Evolutionary conservation across 805 yeast species (phyloP).

Genomic region (Metschnikowia anglica): DNA sequence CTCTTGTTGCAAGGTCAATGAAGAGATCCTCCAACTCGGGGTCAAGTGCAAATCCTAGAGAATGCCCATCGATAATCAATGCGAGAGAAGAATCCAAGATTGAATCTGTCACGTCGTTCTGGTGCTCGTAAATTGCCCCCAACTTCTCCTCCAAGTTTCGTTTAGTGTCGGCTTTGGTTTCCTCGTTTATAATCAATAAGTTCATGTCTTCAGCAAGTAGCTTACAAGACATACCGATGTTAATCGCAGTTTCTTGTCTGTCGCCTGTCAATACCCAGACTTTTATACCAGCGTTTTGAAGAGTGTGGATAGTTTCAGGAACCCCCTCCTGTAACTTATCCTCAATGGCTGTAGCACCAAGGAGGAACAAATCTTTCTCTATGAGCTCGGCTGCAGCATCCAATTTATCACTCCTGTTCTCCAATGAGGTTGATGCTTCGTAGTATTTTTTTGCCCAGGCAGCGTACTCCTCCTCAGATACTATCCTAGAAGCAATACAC

Average conservation of each 20-base stretch:
- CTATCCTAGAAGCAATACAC: constrained; percentile 83
- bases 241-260: constrained; percentile 97
- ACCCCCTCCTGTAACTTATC: constrained; percentile 98
- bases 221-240: constrained; percentile 98
- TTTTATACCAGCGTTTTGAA: constrained; percentile 95
- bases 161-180: constrained; percentile 70
- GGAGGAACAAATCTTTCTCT: constrained; percentile 71
- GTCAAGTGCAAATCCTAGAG: constrained; percentile 83
- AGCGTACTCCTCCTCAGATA: constrained; percentile 74
- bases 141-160: constrained; percentile 73
- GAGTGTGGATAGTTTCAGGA: constrained; percentile 92
- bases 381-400: constrained; percentile 89
- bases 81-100: constrained; percentile 68
- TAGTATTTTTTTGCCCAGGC: constrained; percentile 67
- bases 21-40: constrained; percentile 74
- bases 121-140: constrained; percentile 66
- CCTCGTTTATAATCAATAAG: constrained; percentile 84
- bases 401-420: constrained; percentile 67
- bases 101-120: constrained; percentile 63
- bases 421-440: constrained; percentile 79
- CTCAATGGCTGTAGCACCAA: constrained; percentile 98
- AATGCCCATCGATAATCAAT: constrained; percentile 89
- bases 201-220: constrained; percentile 95
- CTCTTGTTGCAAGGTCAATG: constrained; percentile 74
- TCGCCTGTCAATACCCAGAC: constrained; percentile 99